These are phyloP conservation scores for Colletotrichum acutatum DNA, from an alignment of 2,329 filamentous ascomycete genomes.

Conservation along the genomic window DNA sequence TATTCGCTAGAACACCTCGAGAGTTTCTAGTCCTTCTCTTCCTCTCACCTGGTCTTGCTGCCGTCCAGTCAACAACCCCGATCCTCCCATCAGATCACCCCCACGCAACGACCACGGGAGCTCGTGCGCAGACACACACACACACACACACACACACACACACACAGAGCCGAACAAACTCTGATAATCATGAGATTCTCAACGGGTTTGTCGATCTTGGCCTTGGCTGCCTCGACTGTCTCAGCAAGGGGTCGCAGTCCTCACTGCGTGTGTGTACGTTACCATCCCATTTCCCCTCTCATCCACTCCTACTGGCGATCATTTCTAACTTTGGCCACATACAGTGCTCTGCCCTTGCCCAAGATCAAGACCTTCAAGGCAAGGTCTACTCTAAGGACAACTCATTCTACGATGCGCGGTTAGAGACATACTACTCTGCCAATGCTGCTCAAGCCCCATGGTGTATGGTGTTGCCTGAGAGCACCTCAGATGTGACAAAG, in stretches of 20 bases:
- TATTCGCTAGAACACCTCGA: neutral
- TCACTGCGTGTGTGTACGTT: slow-evolving; percentile 15
- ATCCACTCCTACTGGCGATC: neutral
- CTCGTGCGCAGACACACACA: neutral
- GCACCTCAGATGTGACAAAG: slow-evolving; percentile 29
- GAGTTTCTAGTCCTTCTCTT: neutral
- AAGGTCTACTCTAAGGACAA: slow-evolving; percentile 39
- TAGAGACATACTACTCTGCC: slow-evolving; percentile 44
- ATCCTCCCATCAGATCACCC: neutral
- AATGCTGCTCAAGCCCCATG: slow-evolving; percentile 44
- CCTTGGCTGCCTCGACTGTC: neutral
- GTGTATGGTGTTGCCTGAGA: slow-evolving; percentile 37
- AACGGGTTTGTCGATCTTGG: slow-evolving; percentile 9
- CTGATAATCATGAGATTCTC: slow-evolving; percentile 12
- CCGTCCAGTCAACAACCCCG: neutral
- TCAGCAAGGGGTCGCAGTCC: slow-evolving; percentile 7
- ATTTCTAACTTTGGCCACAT: slow-evolving; percentile 21
- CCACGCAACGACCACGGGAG: neutral
- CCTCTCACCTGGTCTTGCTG: neutral
- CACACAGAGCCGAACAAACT: neutral
- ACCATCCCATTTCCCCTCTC: neutral
- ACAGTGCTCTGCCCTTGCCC: slow-evolving; percentile 40
- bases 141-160: neutral
- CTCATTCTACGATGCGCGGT: slow-evolving; percentile 38
- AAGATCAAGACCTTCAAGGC: slow-evolving; percentile 36